Base-by-base conservation (phyloP, 805 yeast species). In the Wickerhamomyces subpelliculosus region DNA sequence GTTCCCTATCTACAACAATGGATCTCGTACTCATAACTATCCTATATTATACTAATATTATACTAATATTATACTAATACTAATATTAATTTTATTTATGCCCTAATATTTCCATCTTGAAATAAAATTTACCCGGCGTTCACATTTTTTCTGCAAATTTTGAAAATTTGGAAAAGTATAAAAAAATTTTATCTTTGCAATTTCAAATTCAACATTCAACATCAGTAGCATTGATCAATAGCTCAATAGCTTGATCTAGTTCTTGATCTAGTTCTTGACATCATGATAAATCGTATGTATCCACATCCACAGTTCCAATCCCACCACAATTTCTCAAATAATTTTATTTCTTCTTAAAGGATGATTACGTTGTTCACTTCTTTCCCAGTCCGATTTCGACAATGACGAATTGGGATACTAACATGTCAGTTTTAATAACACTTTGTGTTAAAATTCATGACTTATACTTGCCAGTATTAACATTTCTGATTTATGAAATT, bases 321-420 rank as follows among this genome's bases (percentile, higher is more conserved):
- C 26, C 19, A 21, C 25, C 19, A 23, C 17, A 17, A 20, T 14
- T 12, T 17, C 31, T 32, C 38, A 43, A 21, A 21, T 9, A 21
- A 21, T 7, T 9, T 7, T 7, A 21, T 7, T 21, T 6, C 23
- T 21, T 21, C 9, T 21, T 21, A 13, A 21, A 42, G 61, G 72
- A 67, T 67, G 72, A 67, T 52, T 64, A 54, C 60, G 71, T 65
- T 65, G 84, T 76, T 61, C 69, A 65, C 88, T 82, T 83, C 89
- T 82, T 83, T 83, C 89, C 88, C 84, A 76, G 85, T 80, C 85
- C 73, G 85, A 78, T 40, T 67, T 76, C 89, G 93, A 83, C 89
- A 80, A 80, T 83, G 93, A 82, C 87, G 89, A 83, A 78, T 77
- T 72, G 88, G 87, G 73, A 54, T 52, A 55, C 63, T 62, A 54